Evolutionary conservation across 495 filamentous ascomycete species (phyloP).

Genomic region (Aspergillus hancockii): DNA sequence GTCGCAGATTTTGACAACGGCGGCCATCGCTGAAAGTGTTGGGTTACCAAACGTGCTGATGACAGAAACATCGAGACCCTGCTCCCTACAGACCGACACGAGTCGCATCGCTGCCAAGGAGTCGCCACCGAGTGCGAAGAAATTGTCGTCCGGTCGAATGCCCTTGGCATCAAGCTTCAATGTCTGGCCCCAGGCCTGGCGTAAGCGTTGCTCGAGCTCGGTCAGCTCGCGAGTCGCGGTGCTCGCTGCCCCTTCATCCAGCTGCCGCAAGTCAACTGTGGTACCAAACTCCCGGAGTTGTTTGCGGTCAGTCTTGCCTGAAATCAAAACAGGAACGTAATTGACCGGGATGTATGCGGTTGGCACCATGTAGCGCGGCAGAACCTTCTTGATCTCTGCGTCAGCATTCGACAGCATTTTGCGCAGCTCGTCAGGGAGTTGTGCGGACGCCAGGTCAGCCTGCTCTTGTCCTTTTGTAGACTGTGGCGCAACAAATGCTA

Average conservation of each 20-base stretch:
- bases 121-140: conserved; percentile 65
- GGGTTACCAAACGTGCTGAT: conserved; percentile 48
- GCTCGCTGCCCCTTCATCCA: conserved; percentile 22
- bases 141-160: conserved; percentile 44
- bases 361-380: conserved; percentile 50
- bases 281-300: conserved; percentile 34
- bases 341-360: conserved; percentile 44
- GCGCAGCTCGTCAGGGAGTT: conserved; percentile 24
- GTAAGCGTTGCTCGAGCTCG: conserved; percentile 41
- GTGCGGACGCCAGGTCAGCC: conserved; percentile 17
- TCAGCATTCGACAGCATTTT: conserved; percentile 27
- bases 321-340: conserved; percentile 39
- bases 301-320: conserved; percentile 48
- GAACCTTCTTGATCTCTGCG: conserved; percentile 28
- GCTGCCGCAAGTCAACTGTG: conserved; percentile 33
- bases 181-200: conserved; percentile 41
- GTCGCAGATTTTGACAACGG: conserved; percentile 18
- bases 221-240: conserved; percentile 28
- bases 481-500: conserved; percentile 40
- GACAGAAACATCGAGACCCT: conserved; percentile 38
- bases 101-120: conserved; percentile 61
- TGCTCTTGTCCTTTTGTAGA: conserved; percentile 24
- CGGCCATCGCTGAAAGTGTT: conserved; percentile 46
- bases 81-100: conserved; percentile 35
- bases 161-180: conserved; percentile 36